Conservation (phyloP, 73 alveolate species). For the Paramecium tetraurelia region DNA sequence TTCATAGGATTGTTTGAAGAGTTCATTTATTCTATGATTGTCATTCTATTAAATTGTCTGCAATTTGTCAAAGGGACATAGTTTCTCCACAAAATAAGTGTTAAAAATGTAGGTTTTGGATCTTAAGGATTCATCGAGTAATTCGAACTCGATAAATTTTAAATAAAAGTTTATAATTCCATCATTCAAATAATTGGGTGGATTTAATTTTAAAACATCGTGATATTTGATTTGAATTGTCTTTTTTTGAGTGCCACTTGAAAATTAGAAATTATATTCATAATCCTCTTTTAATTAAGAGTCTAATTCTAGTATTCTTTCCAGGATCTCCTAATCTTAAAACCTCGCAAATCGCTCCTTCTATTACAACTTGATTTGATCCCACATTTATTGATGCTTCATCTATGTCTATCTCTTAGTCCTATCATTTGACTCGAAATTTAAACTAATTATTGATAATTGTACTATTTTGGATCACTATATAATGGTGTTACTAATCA, state of each 20-base stretch:
- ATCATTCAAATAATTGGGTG: conserved; percentile 58
- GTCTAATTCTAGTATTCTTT: background rate
- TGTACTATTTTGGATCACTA: conserved; percentile 20
- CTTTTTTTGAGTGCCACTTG: background rate
- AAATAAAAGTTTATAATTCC: conserved; percentile 54
- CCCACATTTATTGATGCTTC: conserved; percentile 8
- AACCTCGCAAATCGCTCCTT: conserved; percentile 5
- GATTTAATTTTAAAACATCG: conserved; percentile 56
- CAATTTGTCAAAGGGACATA: conserved; percentile 53
- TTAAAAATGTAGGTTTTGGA: conserved; percentile 45
- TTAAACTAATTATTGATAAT: background rate
- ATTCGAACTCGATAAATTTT: conserved; percentile 52
- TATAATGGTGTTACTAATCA: background rate
- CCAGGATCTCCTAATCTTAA: background rate
- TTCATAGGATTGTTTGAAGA: background rate
- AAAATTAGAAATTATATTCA: conserved; percentile 27
- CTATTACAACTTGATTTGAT: background rate
- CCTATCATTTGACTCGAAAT: background rate
- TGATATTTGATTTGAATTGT: conserved; percentile 45
- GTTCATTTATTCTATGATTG: background rate
- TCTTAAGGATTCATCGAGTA: background rate
- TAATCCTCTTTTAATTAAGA: background rate
- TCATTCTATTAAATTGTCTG: background rate
- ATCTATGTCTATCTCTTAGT: background rate
- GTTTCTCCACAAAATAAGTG: conserved; percentile 49